Percentiles rank a stretch among this genome's conserved stretches.
Conservation (phyloP, 306 rosid species). For the Sesbania bispinosa region DNA sequence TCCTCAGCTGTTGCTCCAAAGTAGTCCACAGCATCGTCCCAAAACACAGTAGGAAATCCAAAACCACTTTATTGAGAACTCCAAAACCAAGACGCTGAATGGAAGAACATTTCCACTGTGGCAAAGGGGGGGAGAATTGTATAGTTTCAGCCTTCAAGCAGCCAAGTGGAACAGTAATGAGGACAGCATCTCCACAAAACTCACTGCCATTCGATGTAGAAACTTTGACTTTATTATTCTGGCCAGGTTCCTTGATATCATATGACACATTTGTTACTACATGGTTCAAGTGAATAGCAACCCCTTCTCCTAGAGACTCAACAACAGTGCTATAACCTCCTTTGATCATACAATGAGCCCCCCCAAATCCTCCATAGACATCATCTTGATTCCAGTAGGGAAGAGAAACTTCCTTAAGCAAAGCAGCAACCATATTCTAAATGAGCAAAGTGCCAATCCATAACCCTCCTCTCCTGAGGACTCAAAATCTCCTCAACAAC, state of each 20-base stretch:
- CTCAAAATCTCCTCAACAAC: slow-evolving; percentile 57
- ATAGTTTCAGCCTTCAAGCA: slow-evolving; percentile 92
- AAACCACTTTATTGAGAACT: slow-evolving; percentile 85
- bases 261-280: slow-evolving; percentile 79
- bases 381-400: slow-evolving; percentile 99
- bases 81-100: slow-evolving; percentile 94
- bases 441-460: slow-evolving; percentile 99
- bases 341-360: slow-evolving; percentile 99
- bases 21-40: slow-evolving; percentile 99
- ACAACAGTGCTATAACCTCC: slow-evolving; percentile 91
- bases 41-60: slow-evolving; percentile 90
- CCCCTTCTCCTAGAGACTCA: slow-evolving; percentile 93
- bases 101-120: slow-evolving; percentile 87
- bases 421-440: slow-evolving; percentile 98
- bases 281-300: slow-evolving; percentile 64
- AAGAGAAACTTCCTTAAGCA: slow-evolving; percentile 89
- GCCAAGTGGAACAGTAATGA: slow-evolving; percentile 92
- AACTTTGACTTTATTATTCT: slow-evolving; percentile 59
- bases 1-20: slow-evolving; percentile 99
- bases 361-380: slow-evolving; percentile 98
- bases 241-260: slow-evolving; percentile 45
- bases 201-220: slow-evolving; percentile 69
- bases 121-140: slow-evolving; percentile 86
- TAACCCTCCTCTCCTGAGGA: slow-evolving; percentile 95
- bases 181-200: slow-evolving; percentile 84